A percentile compares a stretch with the other conserved stretches of the same genome.
Conservation (phyloP, 192 early-diverging fungal species). For the Linnemannia elongata region DNA sequence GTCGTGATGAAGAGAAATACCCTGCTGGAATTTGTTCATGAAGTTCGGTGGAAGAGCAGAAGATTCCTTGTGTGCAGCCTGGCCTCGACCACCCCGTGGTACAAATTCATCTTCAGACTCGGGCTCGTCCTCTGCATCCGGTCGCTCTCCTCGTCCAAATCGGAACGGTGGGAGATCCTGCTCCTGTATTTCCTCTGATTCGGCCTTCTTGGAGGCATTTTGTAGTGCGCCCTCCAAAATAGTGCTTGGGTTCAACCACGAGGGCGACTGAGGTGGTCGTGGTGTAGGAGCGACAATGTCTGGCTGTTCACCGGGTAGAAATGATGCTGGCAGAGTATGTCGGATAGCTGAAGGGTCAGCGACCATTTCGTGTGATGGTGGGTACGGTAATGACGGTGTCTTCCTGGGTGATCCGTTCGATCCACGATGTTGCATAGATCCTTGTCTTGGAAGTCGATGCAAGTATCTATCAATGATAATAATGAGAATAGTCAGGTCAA, state of each 20-base stretch:
- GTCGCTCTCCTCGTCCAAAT: slow-evolving; percentile 44
- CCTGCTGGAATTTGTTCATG: slow-evolving; percentile 27
- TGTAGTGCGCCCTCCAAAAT: slow-evolving; percentile 31
- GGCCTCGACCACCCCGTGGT: slow-evolving; percentile 4
- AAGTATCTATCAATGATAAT: slow-evolving; percentile 23
- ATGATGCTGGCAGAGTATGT: slow-evolving; percentile 42
- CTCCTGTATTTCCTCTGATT: slow-evolving; percentile 12
- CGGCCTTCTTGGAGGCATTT: not conserved
- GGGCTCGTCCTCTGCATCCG: slow-evolving; percentile 48
- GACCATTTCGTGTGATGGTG: slow-evolving; percentile 36
- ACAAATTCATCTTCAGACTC: slow-evolving; percentile 47
- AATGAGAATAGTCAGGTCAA: not conserved
- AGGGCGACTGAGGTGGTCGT: slow-evolving; percentile 42
- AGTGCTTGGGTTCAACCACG: slow-evolving; percentile 39
- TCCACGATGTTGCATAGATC: slow-evolving; percentile 27
- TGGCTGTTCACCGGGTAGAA: slow-evolving; percentile 20
- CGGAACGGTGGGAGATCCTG: slow-evolving; percentile 42
- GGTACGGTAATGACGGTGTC: slow-evolving; percentile 33
- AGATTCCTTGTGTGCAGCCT: not conserved
- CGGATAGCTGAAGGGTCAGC: slow-evolving; percentile 14
- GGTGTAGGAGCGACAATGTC: slow-evolving; percentile 51
- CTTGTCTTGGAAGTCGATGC: slow-evolving; percentile 46
- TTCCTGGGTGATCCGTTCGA: slow-evolving; percentile 23
- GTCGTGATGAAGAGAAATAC: slow-evolving; percentile 17
- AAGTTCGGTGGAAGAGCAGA: not conserved